phyloP scores from a whole-genome alignment of 140 eudicot genomes.

The Ambrosia hybrid region DNA sequence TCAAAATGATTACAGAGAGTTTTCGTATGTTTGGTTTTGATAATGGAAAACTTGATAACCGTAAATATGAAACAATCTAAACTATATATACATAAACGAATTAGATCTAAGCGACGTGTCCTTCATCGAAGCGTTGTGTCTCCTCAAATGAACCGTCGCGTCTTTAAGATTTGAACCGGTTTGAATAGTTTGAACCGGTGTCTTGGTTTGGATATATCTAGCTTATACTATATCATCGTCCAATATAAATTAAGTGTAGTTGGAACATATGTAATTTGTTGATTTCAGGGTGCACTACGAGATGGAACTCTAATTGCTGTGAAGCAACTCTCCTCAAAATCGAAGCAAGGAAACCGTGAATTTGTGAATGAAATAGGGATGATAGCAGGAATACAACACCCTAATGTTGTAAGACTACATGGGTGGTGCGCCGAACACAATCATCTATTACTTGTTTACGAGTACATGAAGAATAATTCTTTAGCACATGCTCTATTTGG shows the following conservation, averaged over 20 bases:
- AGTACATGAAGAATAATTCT: slow-evolving; percentile 70
- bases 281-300: slow-evolving; percentile 47
- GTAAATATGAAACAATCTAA: too few species aligned
- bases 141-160: too few species aligned
- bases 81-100: too few species aligned
- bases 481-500: slow-evolving; percentile 64
- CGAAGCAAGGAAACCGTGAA: slow-evolving; percentile 65
- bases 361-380: slow-evolving; percentile 70
- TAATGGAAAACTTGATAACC: too few species aligned
- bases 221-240: too few species aligned
- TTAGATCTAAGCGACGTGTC: too few species aligned
- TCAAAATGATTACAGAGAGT: too few species aligned
- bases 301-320: slow-evolving; percentile 63
- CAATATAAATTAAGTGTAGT: not conserved
- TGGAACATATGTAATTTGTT: not conserved
- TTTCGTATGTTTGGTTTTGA: too few species aligned
- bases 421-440: slow-evolving; percentile 65
- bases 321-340: slow-evolving; percentile 56
- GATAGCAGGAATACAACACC: slow-evolving; percentile 60
- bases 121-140: too few species aligned
- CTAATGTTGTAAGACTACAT: slow-evolving; percentile 54
- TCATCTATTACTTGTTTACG: slow-evolving; percentile 55
- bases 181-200: too few species aligned
- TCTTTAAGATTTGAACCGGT: too few species aligned
- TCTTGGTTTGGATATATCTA: too few species aligned